phyloP scores from a whole-genome alignment of 768 basidiomycete species.

The Boletus vermiculosoides region DNA sequence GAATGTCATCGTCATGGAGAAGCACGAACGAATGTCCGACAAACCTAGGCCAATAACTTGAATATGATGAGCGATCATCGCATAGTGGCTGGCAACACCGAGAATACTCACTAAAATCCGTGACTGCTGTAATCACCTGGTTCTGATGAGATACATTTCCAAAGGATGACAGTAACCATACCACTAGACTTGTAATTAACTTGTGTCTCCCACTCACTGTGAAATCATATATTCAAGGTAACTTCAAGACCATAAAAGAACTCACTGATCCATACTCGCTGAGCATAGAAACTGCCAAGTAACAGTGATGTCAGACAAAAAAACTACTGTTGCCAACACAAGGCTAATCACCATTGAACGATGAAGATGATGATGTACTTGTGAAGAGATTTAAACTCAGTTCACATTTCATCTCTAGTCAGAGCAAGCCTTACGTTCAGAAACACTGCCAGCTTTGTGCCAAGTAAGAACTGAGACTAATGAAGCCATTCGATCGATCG shows the following conservation, averaged over 20 bases:
- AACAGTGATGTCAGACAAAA: neutral
- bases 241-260: neutral
- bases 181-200: neutral
- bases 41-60: slow-evolving; percentile 8
- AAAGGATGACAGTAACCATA: neutral
- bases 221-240: neutral
- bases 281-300: slow-evolving; percentile 3
- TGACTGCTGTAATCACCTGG: slow-evolving; percentile 1
- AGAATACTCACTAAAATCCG: neutral
- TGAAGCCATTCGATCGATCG: neutral
- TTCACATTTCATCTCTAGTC: neutral
- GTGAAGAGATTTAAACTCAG: neutral
- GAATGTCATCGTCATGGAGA: neutral
- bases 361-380: slow-evolving; percentile 1
- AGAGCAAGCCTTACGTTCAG: neutral
- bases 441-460: slow-evolving; percentile 3
- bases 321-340: neutral
- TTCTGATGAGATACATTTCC: neutral
- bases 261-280: slow-evolving; percentile 11
- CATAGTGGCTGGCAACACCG: neutral
- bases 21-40: neutral
- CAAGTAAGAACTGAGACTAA: neutral
- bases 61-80: neutral
- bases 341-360: slow-evolving; percentile 4
- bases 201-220: slow-evolving; percentile 6